A percentile compares a stretch with the other conserved stretches of the same genome.
phyloP scores from a whole-genome alignment of 495 filamentous ascomycete species.

The Trichoderma erinaceum region DNA sequence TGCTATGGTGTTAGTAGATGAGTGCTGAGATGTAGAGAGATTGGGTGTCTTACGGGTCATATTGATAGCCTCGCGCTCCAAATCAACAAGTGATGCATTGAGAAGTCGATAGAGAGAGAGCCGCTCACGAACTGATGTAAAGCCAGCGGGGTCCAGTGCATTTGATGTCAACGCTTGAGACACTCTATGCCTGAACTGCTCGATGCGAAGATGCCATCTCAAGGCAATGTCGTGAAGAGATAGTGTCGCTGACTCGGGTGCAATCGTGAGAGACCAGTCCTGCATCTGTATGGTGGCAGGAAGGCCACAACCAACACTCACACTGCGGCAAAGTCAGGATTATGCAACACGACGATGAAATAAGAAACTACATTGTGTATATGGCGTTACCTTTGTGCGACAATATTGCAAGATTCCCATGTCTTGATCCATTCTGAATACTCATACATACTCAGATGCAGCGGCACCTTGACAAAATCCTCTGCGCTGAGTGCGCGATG shows the following conservation, averaged over 20 bases:
- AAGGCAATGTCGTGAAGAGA: background rate
- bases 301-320: background rate
- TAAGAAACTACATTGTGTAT: background rate
- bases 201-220: constrained; percentile 11
- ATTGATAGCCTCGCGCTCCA: constrained; percentile 4
- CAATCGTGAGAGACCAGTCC: constrained; percentile 4
- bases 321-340: background rate
- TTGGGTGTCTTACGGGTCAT: background rate
- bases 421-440: constrained; percentile 5
- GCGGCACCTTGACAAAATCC: constrained; percentile 6
- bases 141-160: constrained; percentile 3
- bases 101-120: background rate
- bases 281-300: constrained; percentile 2
- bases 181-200: background rate
- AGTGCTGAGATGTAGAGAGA: background rate
- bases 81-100: background rate
- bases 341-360: background rate
- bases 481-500: constrained; percentile 6
- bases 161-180: background rate
- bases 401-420: constrained; percentile 5
- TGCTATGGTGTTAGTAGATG: background rate
- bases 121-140: background rate
- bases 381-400: background rate
- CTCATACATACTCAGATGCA: constrained; percentile 1
- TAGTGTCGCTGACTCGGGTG: background rate